Base-by-base conservation (phyloP, 306 rosid genomes). In the Castanea sativa region DNA sequence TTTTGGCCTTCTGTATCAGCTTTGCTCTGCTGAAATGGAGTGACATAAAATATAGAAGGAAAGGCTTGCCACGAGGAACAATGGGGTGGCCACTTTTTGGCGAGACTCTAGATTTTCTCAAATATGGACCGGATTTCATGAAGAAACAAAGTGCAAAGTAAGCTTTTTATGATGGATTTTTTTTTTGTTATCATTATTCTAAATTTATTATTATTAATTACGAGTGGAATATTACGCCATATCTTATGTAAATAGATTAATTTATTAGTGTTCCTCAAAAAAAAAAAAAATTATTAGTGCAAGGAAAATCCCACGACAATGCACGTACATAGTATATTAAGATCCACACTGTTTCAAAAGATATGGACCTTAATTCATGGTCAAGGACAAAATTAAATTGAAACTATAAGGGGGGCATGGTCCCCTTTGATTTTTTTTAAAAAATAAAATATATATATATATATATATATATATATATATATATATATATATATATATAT, bases 1-100 rank as follows among this genome's bases (percentile, higher is more conserved):
- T 55, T 77, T 84, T 83, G 72, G 79, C 43, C 51, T 82, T 89
- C 84, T 79, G 83, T 72, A 15, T 80, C 76, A 80, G 86, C 85
- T 78, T 90, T 76, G 84, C 86, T 76, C 53, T 91, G 81, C 41
- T 89, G 8, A 85, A 83, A 70, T 91, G 97, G 97, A 91, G 88
- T 63, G 89, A 77, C 12, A 20, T 89, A 59, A 81, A 86, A 55
- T 91, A 86, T 80, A 71, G 86, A 27, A 82, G 84, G 79, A 89
- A 91, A 73, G 83, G 88, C 35, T 77, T 89, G 69, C 97, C 97
- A 29, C 97, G 87, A 6, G 97, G 97, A 55, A 86, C 97, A 78
- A 85, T 89, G 92, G 97, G 97, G 9, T 91, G 93, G 96, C 97
- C 97, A 69, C 41, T 92, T 20, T 79, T 92, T 53, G 97, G 97